Base-by-base conservation (phyloP, 306 rosid genomes). In the Dalbergia cochinchinensis region DNA sequence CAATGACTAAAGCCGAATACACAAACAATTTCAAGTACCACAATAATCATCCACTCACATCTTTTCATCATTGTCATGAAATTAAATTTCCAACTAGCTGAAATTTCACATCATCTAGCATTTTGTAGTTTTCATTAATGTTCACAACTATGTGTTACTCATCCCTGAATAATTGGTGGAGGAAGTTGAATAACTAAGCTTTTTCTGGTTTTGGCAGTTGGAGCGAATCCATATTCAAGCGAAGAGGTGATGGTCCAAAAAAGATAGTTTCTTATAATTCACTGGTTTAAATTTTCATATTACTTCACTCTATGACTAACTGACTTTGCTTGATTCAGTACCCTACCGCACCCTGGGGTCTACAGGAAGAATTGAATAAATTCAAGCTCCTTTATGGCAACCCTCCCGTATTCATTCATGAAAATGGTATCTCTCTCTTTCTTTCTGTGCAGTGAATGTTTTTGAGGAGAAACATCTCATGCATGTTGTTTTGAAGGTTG, bases 331-430 rank as follows among this genome's bases (percentile, higher is more conserved):
- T 80, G 78, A 60, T 11, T 50, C 84, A 85, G 89, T 78, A 20
- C 41, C 34, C 83, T 7, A 6, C 78, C 0, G 4, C 14, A 20
- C 86, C 90, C 0, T 83, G 89, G 91, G 90, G 87, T 81, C 37
- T 93, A 69, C 71, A 14, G 44, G 15, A 65, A 58, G 82, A 82
- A 31, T 73, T 93, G 50, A 81, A 91, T 11, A 87, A 53, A 61
- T 35, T 93, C 69, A 91, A 87, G 86, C 69, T 84, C 73, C 82
- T 14, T 34, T 93, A 91, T 82, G 92, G 91, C 57, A 93, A 91
- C 65, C 97, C 93, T 69, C 89, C 89, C 22, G 6, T 83, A 7
- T 86, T 81, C 73, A 65, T 93, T 37, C 77, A 72, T 70, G 97
- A 91, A 87, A 93, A 93, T 76, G 97, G 97, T 93, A n/a, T 72